phyloP scores from a whole-genome alignment of 2,329 filamentous ascomycete genomes.

The Diaporthe ampelina region DNA sequence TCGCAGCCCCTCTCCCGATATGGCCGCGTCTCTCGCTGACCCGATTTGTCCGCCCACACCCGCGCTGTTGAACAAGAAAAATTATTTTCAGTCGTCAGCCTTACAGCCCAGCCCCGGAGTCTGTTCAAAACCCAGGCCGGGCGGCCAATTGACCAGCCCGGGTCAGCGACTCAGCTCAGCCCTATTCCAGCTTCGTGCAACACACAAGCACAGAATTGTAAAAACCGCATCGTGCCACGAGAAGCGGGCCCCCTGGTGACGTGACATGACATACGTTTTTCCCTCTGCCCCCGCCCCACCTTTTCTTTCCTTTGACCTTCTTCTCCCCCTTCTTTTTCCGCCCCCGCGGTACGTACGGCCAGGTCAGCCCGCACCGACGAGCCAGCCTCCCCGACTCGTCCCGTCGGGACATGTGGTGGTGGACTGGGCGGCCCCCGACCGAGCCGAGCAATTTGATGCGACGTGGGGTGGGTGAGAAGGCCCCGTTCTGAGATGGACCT shows the following conservation, averaged over 20 bases:
- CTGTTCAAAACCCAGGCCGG: background rate
- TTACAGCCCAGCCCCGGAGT: background rate
- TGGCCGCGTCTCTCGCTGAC: background rate
- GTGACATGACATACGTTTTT: slow-evolving; percentile 30
- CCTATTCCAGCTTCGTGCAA: background rate
- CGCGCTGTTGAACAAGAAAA: background rate
- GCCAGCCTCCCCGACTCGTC: background rate
- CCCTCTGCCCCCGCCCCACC: background rate
- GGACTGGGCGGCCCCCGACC: slow-evolving; percentile 13
- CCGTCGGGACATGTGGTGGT: background rate
- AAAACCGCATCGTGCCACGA: slow-evolving; percentile 20
- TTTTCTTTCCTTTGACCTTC: background rate
- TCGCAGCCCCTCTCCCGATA: background rate
- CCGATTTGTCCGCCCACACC: background rate
- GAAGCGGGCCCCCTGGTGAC: slow-evolving; percentile 25
- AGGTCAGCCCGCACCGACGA: background rate
- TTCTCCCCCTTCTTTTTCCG: background rate
- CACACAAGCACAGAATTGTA: background rate
- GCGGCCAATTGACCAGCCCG: background rate
- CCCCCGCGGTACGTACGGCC: background rate
- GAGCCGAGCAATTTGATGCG: background rate
- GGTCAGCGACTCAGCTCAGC: background rate
- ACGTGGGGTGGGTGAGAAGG: background rate
- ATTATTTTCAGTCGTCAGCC: background rate
- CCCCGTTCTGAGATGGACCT: background rate